Percentiles rank a stretch among this genome's conserved stretches.
Conservation (phyloP, 2,329 filamentous ascomycete genomes). For the Trichoderma lentiforme region DNA sequence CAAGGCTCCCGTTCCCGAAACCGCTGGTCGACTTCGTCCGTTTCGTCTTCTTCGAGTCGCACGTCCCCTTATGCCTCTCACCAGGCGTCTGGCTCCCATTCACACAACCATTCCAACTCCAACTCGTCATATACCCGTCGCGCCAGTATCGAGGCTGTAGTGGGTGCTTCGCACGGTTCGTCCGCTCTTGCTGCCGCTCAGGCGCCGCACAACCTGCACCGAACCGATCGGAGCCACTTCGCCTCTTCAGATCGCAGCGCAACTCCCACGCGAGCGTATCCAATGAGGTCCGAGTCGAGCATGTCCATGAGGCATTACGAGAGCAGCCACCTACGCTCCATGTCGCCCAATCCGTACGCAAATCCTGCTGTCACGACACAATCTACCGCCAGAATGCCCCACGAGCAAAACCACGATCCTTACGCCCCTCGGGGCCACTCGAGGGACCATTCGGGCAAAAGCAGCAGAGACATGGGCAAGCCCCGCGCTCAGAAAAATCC, state of each 20-base stretch:
- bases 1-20: slow-evolving; percentile 49
- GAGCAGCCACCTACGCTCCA: slow-evolving; percentile 17
- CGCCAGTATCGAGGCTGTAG: slow-evolving; percentile 43
- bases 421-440: slow-evolving; percentile 32
- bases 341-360: slow-evolving; percentile 18
- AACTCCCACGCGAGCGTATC: neutral
- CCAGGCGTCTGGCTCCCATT: slow-evolving; percentile 28
- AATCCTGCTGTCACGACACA: slow-evolving; percentile 17
- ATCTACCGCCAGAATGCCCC: slow-evolving; percentile 28
- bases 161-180: slow-evolving; percentile 29
- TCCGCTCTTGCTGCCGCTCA: slow-evolving; percentile 24
- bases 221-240: slow-evolving; percentile 20
- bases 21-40: slow-evolving; percentile 43
- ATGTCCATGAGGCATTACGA: slow-evolving; percentile 15
- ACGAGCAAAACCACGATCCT: slow-evolving; percentile 31
- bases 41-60: slow-evolving; percentile 49
- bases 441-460: slow-evolving; percentile 32
- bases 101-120: slow-evolving; percentile 16
- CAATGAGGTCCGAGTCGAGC: slow-evolving; percentile 13
- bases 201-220: slow-evolving; percentile 36
- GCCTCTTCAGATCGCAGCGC: neutral
- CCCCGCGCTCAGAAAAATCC: slow-evolving; percentile 43
- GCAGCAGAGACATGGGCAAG: slow-evolving; percentile 32
- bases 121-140: slow-evolving; percentile 30
- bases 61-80: slow-evolving; percentile 35